These are phyloP conservation scores for Capsella rubella DNA, from an alignment of 441 rosid species.

Conservation along the genomic window DNA sequence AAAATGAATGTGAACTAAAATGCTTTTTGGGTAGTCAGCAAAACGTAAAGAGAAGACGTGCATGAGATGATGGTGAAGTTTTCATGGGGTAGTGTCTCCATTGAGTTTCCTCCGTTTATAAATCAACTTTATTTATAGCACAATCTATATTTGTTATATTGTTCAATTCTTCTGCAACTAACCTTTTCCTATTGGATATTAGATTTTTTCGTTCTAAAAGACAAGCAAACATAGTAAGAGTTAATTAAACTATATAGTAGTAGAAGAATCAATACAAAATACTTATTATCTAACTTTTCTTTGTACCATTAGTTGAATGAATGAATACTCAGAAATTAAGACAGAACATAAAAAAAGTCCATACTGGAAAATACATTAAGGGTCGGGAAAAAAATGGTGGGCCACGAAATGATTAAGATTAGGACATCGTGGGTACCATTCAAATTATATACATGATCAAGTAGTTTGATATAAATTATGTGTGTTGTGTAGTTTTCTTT, in stretches of 20 bases:
- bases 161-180: not conserved
- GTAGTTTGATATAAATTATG: slow-evolving; percentile 23
- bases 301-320: too few relatives aligned
- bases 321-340: not conserved
- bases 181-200: not conserved
- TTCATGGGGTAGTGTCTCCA: slow-evolving; percentile 42
- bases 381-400: slow-evolving; percentile 34
- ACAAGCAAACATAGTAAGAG: too few relatives aligned
- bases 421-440: slow-evolving; percentile 47
- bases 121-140: not conserved
- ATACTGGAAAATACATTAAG: slow-evolving; percentile 22
- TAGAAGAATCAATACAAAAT: too few relatives aligned
- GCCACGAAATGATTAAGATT: slow-evolving; percentile 41
- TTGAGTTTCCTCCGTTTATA: slow-evolving; percentile 33
- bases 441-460: slow-evolving; percentile 19
- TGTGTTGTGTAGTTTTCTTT: slow-evolving; percentile 36
- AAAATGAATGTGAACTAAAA: slow-evolving; percentile 8
- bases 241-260: too few relatives aligned
- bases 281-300: too few relatives aligned
- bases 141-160: not conserved
- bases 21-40: slow-evolving; percentile 45
- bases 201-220: not conserved
- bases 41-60: slow-evolving; percentile 79
- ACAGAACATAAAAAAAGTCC: slow-evolving; percentile 26
- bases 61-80: slow-evolving; percentile 59